These are phyloP conservation scores for Otatea glauca DNA, from an alignment of 176 grass and related monocot species.

Conservation along the genomic window DNA sequence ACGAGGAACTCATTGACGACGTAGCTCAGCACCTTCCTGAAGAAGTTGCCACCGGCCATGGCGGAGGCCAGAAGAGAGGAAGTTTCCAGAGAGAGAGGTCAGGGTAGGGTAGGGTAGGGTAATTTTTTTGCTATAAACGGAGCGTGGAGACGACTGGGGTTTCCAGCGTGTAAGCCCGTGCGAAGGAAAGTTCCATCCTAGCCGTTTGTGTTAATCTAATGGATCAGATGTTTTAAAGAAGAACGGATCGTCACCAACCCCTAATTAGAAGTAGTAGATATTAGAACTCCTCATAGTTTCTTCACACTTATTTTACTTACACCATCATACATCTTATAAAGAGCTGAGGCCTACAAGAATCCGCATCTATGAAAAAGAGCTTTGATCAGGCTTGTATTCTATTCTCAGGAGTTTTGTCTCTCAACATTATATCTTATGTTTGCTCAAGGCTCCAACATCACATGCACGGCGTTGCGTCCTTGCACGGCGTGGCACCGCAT, in stretches of 20 bases:
- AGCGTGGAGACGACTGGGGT: background rate
- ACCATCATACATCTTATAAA: constrained; percentile 39
- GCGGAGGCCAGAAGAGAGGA: background rate
- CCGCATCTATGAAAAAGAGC: constrained; percentile 68
- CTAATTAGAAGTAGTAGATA: too few species aligned
- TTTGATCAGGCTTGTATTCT: constrained; percentile 83
- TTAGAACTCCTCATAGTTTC: constrained; percentile 29
- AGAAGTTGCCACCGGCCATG: constrained; percentile 71
- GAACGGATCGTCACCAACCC: too few species aligned
- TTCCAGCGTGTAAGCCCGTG: too few species aligned
- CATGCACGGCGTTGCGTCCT: too few species aligned
- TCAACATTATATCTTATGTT: constrained; percentile 33
- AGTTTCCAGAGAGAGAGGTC: constrained; percentile 27
- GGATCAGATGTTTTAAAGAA: too few species aligned
- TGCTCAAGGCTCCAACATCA: too few species aligned
- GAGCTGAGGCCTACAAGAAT: constrained; percentile 53
- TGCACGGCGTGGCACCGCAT: too few species aligned
- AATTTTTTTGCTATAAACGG: background rate
- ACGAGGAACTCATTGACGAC: constrained; percentile 70
- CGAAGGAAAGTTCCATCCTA: too few species aligned
- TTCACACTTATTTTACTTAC: constrained; percentile 28
- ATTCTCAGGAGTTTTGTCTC: constrained; percentile 31
- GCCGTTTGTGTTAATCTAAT: too few species aligned
- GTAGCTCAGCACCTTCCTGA: constrained; percentile 66
- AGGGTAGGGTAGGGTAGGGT: background rate